These are phyloP conservation scores for Niveomyces coronatus DNA, from an alignment of 2,329 filamentous ascomycete species.

Conservation along the genomic window DNA sequence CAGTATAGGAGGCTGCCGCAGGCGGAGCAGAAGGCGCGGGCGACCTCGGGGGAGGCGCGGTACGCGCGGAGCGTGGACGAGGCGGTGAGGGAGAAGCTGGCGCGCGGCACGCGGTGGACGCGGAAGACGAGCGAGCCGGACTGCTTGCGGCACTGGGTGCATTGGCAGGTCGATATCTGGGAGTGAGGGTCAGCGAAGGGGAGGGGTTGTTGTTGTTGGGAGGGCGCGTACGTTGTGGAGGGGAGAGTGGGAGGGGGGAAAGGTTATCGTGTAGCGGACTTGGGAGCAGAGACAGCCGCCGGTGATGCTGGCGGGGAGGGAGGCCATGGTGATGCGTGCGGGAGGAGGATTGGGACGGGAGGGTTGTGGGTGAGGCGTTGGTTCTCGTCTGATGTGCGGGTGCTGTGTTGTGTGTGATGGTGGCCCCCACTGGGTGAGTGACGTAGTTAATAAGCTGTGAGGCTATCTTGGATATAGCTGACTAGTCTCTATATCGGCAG, in stretches of 20 bases:
- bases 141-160: slow-evolving; percentile 44
- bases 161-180: slow-evolving; percentile 40
- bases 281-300: slow-evolving; percentile 43
- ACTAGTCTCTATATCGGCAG: no score
- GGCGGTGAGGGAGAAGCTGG: slow-evolving; percentile 25
- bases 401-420: no score
- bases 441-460: no score
- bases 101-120: slow-evolving; percentile 27
- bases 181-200: background rate
- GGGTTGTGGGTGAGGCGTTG: no score
- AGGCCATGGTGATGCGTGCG: slow-evolving; percentile 16
- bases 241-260: slow-evolving; percentile 36
- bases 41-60: slow-evolving; percentile 26
- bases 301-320: slow-evolving; percentile 25
- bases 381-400: no score
- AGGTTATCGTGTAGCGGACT: slow-evolving; percentile 37
- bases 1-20: slow-evolving; percentile 43
- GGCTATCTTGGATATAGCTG: no score
- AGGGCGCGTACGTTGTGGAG: slow-evolving; percentile 18
- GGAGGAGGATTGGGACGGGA: no score
- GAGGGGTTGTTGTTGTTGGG: background rate
- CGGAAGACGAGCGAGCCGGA: slow-evolving; percentile 36
- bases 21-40: slow-evolving; percentile 36
- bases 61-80: slow-evolving; percentile 27
- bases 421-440: no score